Percentiles rank a stretch among this genome's conserved stretches.
phyloP scores from a whole-genome alignment of 192 early-diverging fungal species.

The Backusella liffmaniae region DNA sequence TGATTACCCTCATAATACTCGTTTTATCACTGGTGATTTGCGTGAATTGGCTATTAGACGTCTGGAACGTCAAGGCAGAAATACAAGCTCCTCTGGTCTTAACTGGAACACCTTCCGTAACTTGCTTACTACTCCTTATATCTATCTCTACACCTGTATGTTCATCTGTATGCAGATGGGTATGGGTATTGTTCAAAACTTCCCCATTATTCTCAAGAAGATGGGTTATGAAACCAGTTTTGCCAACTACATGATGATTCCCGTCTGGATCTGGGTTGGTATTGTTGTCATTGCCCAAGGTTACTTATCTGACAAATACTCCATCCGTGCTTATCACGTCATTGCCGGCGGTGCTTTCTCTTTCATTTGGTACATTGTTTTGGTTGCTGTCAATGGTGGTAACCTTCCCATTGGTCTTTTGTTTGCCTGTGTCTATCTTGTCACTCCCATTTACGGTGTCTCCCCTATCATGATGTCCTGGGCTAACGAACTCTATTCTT shows the following conservation, averaged over 20 bases:
- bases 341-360: slow-evolving; percentile 14
- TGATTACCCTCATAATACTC: slow-evolving; percentile 52
- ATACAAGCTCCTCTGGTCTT: slow-evolving; percentile 6
- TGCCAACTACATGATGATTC: slow-evolving; percentile 44
- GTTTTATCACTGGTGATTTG: slow-evolving; percentile 49
- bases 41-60: slow-evolving; percentile 24
- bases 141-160: slow-evolving; percentile 11
- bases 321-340: slow-evolving; percentile 19
- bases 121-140: slow-evolving; percentile 19
- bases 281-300: slow-evolving; percentile 28
- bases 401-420: slow-evolving; percentile 15
- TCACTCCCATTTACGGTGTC: slow-evolving; percentile 22
- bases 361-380: slow-evolving; percentile 22
- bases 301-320: slow-evolving; percentile 15
- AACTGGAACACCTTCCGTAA: slow-evolving; percentile 28
- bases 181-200: slow-evolving; percentile 25
- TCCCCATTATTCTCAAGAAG: slow-evolving; percentile 44
- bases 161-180: slow-evolving; percentile 28
- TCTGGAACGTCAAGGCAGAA: slow-evolving; percentile 19
- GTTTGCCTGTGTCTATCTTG: slow-evolving; percentile 24
- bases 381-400: slow-evolving; percentile 27
- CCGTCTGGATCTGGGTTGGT: slow-evolving; percentile 31
- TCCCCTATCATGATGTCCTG: slow-evolving; percentile 30
- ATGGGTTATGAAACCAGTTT: slow-evolving; percentile 38
- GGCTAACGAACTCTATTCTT: slow-evolving; percentile 25